These are phyloP conservation scores for Ogataea hybrid DNA, from an alignment of 1,139 yeast species.

Conservation along the genomic window DNA sequence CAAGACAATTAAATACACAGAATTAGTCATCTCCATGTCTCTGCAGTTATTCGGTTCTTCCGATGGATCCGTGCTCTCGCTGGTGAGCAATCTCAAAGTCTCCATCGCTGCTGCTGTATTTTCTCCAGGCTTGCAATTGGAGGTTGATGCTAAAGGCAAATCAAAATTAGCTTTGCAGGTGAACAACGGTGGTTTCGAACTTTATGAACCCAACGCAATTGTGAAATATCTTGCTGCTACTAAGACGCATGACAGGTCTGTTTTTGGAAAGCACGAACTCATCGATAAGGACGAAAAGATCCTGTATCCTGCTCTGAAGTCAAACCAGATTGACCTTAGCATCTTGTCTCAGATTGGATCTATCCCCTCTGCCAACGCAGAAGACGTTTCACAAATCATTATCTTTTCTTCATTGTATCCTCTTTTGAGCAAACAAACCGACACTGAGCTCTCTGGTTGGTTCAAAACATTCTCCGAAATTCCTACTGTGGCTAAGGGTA, in stretches of 20 bases:
- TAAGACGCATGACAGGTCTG: slow-evolving; percentile 14
- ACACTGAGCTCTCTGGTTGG: slow-evolving; percentile 37
- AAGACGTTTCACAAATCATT: slow-evolving; percentile 43
- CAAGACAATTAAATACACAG: slow-evolving; percentile 1
- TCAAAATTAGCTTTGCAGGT: slow-evolving; percentile 37
- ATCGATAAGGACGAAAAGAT: slow-evolving; percentile 26
- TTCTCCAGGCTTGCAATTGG: slow-evolving; percentile 34
- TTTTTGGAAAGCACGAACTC: slow-evolving; percentile 17
- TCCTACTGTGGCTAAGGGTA: slow-evolving; percentile 39
- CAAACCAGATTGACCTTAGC: slow-evolving; percentile 20
- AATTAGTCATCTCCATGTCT: slow-evolving; percentile 21
- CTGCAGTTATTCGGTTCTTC: slow-evolving; percentile 42
- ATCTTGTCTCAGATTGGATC: slow-evolving; percentile 12
- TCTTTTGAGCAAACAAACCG: slow-evolving; percentile 24
- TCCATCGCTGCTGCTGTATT: slow-evolving; percentile 49
- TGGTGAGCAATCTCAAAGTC: slow-evolving; percentile 59
- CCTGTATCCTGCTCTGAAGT: slow-evolving; percentile 28
- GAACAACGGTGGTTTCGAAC: slow-evolving; percentile 40
- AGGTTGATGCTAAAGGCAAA: slow-evolving; percentile 37
- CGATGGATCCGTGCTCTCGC: slow-evolving; percentile 39
- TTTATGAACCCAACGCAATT: slow-evolving; percentile 80
- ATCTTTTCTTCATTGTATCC: slow-evolving; percentile 46
- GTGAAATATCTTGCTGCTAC: slow-evolving; percentile 59
- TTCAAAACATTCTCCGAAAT: slow-evolving; percentile 39
- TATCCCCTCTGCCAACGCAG: slow-evolving; percentile 18